Evolutionary conservation across 2,329 filamentous ascomycete species (phyloP).

Genomic region (Penicillium hordei): DNA sequence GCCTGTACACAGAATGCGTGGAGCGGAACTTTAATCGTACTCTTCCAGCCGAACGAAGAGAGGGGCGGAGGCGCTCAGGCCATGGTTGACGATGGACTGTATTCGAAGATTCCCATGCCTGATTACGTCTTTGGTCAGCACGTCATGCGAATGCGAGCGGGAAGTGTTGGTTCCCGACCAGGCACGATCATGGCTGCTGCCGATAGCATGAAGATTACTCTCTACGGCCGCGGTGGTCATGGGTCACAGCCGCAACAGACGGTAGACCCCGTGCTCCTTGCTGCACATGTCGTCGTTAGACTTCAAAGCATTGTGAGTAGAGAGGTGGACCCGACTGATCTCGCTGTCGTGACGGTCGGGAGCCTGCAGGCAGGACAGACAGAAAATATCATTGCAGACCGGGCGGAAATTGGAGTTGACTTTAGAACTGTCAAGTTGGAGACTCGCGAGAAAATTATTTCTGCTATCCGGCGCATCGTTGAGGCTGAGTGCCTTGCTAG

Average conservation of each 20-base stretch:
- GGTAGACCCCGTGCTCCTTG: constrained; percentile 60
- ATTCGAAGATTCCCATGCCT: constrained; percentile 52
- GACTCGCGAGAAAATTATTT: constrained; percentile 50
- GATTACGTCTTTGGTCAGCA: constrained; percentile 60
- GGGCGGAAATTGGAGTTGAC: constrained; percentile 57
- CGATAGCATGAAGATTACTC: constrained; percentile 52
- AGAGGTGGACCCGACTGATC: constrained; percentile 54
- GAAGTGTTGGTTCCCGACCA: constrained; percentile 39
- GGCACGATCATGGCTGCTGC: constrained; percentile 47
- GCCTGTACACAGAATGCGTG: constrained; percentile 49
- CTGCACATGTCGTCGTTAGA: constrained; percentile 55
- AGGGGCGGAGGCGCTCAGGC: constrained; percentile 60
- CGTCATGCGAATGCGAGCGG: constrained; percentile 50
- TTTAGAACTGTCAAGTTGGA: constrained; percentile 50
- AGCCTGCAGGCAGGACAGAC: constrained; percentile 59
- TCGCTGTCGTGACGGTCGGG: constrained; percentile 60
- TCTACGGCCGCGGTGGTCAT: constrained; percentile 61
- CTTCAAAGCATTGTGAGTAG: constrained; percentile 61
- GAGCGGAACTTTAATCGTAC: constrained; percentile 62
- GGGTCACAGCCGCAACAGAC: constrained; percentile 57
- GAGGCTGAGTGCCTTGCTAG: constrained; percentile 55
- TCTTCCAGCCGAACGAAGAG: constrained; percentile 70
- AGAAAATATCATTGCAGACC: constrained; percentile 61
- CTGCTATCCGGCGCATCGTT: constrained; percentile 55
- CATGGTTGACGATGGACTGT: constrained; percentile 63